Conservation (phyloP, 1,139 yeast genomes). For the Taphrina populina region DNA sequence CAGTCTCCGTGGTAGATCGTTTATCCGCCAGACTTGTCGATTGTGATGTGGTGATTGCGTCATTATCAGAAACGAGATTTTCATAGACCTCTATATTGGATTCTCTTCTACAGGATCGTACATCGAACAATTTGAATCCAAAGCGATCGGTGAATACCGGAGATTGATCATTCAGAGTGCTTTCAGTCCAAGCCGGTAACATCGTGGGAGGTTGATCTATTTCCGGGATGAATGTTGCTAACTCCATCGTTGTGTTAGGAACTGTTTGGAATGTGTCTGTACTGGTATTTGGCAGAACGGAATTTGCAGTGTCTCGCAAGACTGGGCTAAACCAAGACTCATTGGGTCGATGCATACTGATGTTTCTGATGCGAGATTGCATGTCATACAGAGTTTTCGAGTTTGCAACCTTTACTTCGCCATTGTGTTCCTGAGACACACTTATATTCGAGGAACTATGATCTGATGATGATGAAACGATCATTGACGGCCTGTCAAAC, state of each 20-base stretch:
- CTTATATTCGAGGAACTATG: too few species aligned
- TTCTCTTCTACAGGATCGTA: constrained; percentile 11
- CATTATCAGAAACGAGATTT: too few species aligned
- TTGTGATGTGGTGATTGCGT: too few species aligned
- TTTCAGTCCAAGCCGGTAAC: constrained; percentile 43
- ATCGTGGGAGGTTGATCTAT: constrained; percentile 47
- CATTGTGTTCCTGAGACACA: too few species aligned
- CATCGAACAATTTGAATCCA: constrained; percentile 51
- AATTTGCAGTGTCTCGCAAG: constrained; percentile 26
- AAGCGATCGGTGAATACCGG: constrained; percentile 50
- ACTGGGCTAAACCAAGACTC: constrained; percentile 17
- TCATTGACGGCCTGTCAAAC: background rate
- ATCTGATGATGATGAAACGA: background rate
- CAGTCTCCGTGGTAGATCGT: too few species aligned
- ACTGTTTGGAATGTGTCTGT: background rate
- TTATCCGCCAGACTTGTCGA: too few species aligned
- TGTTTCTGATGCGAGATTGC: constrained; percentile 4
- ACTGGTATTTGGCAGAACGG: constrained; percentile 16
- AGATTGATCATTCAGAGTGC: constrained; percentile 38
- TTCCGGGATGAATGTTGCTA: constrained; percentile 49
- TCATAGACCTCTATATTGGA: too few species aligned
- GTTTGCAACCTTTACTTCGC: too few species aligned
- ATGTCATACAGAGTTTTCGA: background rate
- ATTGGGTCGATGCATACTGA: background rate
- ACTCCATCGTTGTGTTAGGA: constrained; percentile 47